These are phyloP conservation scores for Populus trichocarpa DNA, from an alignment of 441 rosid genomes.

Conservation along the genomic window DNA sequence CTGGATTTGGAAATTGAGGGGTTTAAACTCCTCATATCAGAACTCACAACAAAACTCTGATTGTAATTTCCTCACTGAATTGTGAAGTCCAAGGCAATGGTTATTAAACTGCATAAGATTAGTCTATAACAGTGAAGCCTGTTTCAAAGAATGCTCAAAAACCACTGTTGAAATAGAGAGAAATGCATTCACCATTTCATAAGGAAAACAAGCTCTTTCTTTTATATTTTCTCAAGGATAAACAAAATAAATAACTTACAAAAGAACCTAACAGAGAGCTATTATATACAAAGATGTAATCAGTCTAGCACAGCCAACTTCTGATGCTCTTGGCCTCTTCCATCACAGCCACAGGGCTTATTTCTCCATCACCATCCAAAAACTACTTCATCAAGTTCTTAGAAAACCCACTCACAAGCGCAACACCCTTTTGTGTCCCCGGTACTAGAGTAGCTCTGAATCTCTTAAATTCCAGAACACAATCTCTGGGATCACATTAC, in stretches of 20 bases:
- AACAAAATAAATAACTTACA: neutral
- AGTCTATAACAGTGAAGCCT: neutral
- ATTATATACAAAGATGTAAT: neutral
- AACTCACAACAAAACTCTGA: neutral
- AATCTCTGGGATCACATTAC: slow-evolving; percentile 37
- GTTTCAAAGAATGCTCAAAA: neutral
- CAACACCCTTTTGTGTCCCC: slow-evolving; percentile 39
- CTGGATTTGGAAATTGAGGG: neutral
- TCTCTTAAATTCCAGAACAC: slow-evolving; percentile 62
- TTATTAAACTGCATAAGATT: neutral
- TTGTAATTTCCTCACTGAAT: neutral
- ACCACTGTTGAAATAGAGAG: neutral
- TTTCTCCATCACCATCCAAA: slow-evolving; percentile 34
- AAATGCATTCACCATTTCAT: neutral
- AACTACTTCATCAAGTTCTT: slow-evolving; percentile 55
- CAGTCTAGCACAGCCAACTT: slow-evolving; percentile 35
- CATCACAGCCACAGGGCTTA: slow-evolving; percentile 39
- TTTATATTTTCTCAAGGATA: neutral
- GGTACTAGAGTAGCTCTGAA: slow-evolving; percentile 51
- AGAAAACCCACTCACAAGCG: slow-evolving; percentile 55
- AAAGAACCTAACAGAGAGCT: neutral
- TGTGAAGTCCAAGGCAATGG: neutral
- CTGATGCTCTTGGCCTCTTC: slow-evolving; percentile 35
- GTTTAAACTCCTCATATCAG: neutral
- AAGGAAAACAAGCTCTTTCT: neutral